phyloP scores from a whole-genome alignment of 441 rosid species.

The Arabidopsis hybrid region DNA sequence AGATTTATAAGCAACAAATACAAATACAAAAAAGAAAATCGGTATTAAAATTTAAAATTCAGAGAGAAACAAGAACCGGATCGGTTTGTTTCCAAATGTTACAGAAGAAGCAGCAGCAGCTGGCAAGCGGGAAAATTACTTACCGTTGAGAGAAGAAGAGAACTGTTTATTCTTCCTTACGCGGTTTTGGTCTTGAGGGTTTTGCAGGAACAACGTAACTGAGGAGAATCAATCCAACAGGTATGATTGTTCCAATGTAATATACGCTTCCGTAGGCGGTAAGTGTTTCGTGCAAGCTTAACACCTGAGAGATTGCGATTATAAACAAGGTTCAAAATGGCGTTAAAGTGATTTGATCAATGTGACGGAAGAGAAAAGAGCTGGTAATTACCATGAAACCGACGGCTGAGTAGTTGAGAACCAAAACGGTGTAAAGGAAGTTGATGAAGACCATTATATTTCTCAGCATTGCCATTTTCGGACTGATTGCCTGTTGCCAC shows the following conservation, averaged over 20 bases:
- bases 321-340: background rate
- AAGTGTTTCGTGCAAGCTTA: conserved; percentile 80
- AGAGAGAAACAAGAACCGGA: conserved; percentile 35
- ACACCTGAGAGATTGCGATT: conserved; percentile 53
- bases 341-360: conserved; percentile 1
- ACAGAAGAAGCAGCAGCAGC: background rate
- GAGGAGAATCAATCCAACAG: conserved; percentile 65
- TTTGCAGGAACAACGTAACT: conserved; percentile 67
- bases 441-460: conserved; percentile 59
- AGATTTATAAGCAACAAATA: conserved; percentile 10
- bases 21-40: background rate
- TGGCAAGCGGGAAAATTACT: conserved; percentile 16
- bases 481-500: conserved; percentile 85
- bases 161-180: conserved; percentile 54
- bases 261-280: conserved; percentile 78
- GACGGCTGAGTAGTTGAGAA: conserved; percentile 78
- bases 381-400: conserved; percentile 83
- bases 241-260: conserved; percentile 77
- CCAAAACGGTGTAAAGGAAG: conserved; percentile 75
- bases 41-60: background rate
- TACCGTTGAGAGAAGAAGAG: background rate
- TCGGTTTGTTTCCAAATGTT: conserved; percentile 22
- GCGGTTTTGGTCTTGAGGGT: conserved; percentile 70
- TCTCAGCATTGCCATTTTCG: conserved; percentile 58
- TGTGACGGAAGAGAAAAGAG: conserved; percentile 17